A percentile compares a stretch with the other conserved stretches of the same genome.
Conservation (phyloP, 257 asterid species). For the Prunella vulgaris region DNA sequence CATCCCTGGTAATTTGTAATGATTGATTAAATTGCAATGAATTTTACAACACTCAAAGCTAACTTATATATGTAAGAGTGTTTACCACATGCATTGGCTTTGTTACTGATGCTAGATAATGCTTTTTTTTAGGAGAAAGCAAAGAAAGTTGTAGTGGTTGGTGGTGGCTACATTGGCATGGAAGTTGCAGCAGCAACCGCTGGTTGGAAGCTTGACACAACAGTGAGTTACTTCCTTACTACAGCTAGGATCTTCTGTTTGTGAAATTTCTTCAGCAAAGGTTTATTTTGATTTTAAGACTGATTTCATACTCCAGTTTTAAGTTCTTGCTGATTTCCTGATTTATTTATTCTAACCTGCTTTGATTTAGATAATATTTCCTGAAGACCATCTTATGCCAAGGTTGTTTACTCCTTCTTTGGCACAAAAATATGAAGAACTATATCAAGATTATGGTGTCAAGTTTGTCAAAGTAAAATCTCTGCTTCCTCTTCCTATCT, state of each 20-base stretch:
- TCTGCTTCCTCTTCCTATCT: constrained; percentile 15
- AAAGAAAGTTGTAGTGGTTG: constrained; percentile 77
- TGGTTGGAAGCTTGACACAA: constrained; percentile 94
- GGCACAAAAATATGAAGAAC: constrained; percentile 77
- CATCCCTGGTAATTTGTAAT: constrained; percentile 59
- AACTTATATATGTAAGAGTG: background rate
- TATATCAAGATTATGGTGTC: constrained; percentile 75
- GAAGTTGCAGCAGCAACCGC: constrained; percentile 97
- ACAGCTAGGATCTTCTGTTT: background rate
- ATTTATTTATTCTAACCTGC: constrained; percentile 16
- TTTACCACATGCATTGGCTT: background rate
- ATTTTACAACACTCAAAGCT: background rate
- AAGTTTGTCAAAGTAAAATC: constrained; percentile 72
- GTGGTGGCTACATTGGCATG: constrained; percentile 99
- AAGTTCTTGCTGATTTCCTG: background rate
- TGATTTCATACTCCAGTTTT: background rate
- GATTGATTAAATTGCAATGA: background rate
- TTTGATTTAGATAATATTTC: constrained; percentile 56
- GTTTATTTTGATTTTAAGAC: background rate
- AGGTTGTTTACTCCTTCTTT: constrained; percentile 84
- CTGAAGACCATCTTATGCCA: constrained; percentile 80
- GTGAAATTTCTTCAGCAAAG: background rate
- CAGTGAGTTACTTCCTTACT: constrained; percentile 45
- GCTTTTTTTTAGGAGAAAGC: constrained; percentile 61
- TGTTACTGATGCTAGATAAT: background rate